Conservation (phyloP, 1,139 yeast genomes). For the Scheffersomyces stambukii region DNA sequence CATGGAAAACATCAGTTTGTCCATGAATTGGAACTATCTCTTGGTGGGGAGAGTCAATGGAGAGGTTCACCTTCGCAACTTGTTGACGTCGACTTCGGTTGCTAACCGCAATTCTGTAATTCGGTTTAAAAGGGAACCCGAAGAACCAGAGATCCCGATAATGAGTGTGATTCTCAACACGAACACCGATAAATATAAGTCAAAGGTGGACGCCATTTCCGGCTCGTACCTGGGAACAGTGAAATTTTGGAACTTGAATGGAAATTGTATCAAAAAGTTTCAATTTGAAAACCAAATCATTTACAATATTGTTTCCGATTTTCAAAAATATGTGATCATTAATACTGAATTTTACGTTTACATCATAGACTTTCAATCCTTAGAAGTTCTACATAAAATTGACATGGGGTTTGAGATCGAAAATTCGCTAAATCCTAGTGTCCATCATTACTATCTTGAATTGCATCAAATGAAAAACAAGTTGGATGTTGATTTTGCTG, state of each 20-base stretch:
- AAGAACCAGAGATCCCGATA: slow-evolving; percentile 11
- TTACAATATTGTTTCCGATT: slow-evolving; percentile 28
- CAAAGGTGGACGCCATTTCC: slow-evolving; percentile 23
- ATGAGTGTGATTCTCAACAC: slow-evolving; percentile 20
- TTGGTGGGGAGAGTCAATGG: slow-evolving; percentile 28
- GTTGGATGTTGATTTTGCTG: slow-evolving; percentile 54
- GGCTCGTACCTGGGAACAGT: slow-evolving; percentile 24
- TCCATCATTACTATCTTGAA: slow-evolving; percentile 6
- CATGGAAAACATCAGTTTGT: slow-evolving; percentile 19
- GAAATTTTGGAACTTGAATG: slow-evolving; percentile 25
- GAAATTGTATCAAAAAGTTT: slow-evolving; percentile 15
- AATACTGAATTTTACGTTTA: slow-evolving; percentile 16
- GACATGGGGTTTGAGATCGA: slow-evolving; percentile 10
- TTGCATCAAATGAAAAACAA: slow-evolving; percentile 5
- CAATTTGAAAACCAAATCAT: slow-evolving; percentile 16
- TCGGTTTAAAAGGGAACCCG: no score
- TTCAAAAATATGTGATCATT: slow-evolving; percentile 21
- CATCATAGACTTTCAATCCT: slow-evolving; percentile 19
- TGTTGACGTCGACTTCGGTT: slow-evolving; percentile 30
- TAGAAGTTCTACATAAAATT: slow-evolving; percentile 8
- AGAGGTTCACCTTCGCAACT: slow-evolving; percentile 28
- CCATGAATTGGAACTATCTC: slow-evolving; percentile 32
- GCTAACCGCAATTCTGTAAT: slow-evolving; percentile 22
- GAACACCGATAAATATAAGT: slow-evolving; percentile 21
- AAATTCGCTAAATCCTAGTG: slow-evolving; percentile 1